Evolutionary conservation across 169 alveolate genomes (phyloP), one percentile per base, ranked within the genome.

Genomic region (Eimeria tenella): DNA sequence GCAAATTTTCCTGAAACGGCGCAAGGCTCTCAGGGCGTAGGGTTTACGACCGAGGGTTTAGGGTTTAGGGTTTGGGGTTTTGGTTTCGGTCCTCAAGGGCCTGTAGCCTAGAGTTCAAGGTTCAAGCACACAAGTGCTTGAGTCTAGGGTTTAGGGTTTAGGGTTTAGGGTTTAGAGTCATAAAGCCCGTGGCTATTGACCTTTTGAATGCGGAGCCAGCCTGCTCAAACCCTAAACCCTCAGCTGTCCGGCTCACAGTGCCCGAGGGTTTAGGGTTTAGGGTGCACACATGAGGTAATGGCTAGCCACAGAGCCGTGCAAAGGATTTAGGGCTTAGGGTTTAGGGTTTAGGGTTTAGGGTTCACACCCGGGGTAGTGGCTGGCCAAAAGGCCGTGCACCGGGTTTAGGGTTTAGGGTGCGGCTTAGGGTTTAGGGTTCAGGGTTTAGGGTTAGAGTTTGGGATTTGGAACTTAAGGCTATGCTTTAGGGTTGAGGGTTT

Each of bases 241-340:
- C 42, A 63, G 73, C 73, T 63, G 73, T 23, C 73, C 4, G n/a
- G n/a, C 65, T 23, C 13, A 21, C n/a, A 58, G 3, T 9, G 65
- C 65, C 17, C 65, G 17, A 68, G 77, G 77, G 77, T 68, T 68
- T 68, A 68, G 42, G 77, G 77, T 68, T 68, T 68, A 68, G 77
- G 77, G 42, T 68, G n/a, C 25, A 23, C 53, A 50, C 53, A 1
- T 15, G 10, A 15, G 1, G 65, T 9, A 11, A 3, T 11, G 65
- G 65, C 17, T 58, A 31, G 42, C 42, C 0, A 31, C 42, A 31
- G 2, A 31, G 42, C 42, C 42, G 42, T 31, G 42, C 42, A 31
- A 11, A 58, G 65, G 65, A 3, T 58, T 58, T 58, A 58, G 63
- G 63, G 65, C n/a, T 23, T 68, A 23, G 52, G 77, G 77, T 68